A percentile compares a stretch with the other conserved stretches of the same genome.
Evolutionary conservation across 192 early-diverging fungal species (phyloP).

Genomic region (Gonapodya sp.): DNA sequence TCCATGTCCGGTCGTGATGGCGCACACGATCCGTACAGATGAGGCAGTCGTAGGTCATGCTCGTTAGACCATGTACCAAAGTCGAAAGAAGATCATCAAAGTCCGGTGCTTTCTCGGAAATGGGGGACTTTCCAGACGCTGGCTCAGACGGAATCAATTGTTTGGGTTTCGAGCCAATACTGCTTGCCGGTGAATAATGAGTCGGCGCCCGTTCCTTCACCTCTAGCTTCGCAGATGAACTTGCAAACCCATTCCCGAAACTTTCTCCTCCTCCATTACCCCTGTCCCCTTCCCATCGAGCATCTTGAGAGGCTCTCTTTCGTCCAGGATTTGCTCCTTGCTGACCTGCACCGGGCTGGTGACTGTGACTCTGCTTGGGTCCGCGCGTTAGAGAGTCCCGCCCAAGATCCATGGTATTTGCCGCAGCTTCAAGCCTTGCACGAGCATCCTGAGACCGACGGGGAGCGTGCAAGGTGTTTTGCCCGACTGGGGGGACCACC

Average conservation of each 20-base stretch:
- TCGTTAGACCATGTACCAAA: slow-evolving; percentile 53
- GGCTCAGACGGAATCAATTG: not conserved
- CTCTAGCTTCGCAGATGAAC: too few species aligned
- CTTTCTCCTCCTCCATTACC: not conserved
- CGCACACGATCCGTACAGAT: slow-evolving; percentile 84
- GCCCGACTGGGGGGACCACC: too few species aligned
- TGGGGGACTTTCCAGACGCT: not conserved
- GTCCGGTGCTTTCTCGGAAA: not conserved
- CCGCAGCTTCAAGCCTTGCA: not conserved
- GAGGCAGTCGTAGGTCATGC: slow-evolving; percentile 86
- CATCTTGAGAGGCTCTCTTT: not conserved
- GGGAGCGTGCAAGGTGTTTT: not conserved
- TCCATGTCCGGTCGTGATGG: slow-evolving; percentile 66
- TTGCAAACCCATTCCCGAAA: not conserved
- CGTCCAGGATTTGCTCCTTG: not conserved
- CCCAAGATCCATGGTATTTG: not conserved
- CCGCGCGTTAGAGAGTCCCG: not conserved
- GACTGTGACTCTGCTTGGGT: too few species aligned
- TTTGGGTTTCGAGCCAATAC: not conserved
- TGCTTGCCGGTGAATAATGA: not conserved
- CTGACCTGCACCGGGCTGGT: too few species aligned
- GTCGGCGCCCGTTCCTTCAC: not conserved
- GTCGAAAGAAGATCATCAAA: slow-evolving; percentile 47
- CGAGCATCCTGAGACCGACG: not conserved
- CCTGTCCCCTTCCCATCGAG: not conserved